phyloP scores from a whole-genome alignment of 2,329 filamentous ascomycete genomes.

The Ceratocystis cacaofunesta region DNA sequence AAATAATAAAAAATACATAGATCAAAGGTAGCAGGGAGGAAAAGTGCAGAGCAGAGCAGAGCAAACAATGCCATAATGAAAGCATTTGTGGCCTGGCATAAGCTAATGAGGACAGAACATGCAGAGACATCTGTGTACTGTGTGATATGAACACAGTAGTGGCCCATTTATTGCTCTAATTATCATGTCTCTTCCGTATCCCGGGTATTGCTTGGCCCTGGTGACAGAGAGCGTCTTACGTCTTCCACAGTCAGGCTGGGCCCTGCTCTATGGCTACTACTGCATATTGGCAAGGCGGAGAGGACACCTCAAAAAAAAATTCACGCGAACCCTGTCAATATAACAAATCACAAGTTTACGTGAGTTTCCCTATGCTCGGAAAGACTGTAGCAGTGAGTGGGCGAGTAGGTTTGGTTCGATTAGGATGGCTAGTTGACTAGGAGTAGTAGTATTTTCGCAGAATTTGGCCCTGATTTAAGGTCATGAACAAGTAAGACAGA shows the following conservation, averaged over 20 bases:
- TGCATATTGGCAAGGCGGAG: neutral
- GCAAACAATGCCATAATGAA: neutral
- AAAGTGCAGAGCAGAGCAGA: no score
- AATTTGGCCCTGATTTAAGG: neutral
- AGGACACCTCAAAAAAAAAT: neutral
- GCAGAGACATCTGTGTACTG: neutral
- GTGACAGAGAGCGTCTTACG: neutral
- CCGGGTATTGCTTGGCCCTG: neutral
- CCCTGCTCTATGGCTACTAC: neutral
- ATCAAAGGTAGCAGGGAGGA: neutral
- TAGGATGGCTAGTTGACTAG: no score
- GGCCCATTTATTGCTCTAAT: neutral
- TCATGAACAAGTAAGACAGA: neutral
- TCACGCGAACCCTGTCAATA: neutral
- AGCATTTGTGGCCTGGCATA: neutral
- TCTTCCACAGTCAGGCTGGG: neutral
- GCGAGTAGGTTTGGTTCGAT: no score
- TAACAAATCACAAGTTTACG: neutral
- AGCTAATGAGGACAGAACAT: neutral
- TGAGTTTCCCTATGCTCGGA: no score
- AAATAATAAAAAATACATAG: neutral
- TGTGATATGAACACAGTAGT: no score
- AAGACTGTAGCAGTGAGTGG: no score
- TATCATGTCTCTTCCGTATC: neutral
- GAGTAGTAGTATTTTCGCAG: neutral